phyloP scores from a whole-genome alignment of 768 basidiomycete genomes.

The Termitomyces sp. region DNA sequence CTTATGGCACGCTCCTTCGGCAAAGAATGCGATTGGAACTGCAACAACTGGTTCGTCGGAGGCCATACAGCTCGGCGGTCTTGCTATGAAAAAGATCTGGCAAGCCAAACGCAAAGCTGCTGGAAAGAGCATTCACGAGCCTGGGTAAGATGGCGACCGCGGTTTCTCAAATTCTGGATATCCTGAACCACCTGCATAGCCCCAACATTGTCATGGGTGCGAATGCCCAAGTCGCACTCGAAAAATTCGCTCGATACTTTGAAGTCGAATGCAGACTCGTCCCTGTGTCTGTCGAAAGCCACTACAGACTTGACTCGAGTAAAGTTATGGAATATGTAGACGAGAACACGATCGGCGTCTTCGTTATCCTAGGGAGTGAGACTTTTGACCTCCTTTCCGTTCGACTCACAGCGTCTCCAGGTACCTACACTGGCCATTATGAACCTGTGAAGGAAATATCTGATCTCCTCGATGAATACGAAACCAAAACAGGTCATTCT shows the following conservation, averaged over 20 bases:
- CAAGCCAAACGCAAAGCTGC: conserved; percentile 60
- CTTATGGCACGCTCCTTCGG: conserved; percentile 64
- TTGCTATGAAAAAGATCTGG: conserved; percentile 73
- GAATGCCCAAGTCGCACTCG: conserved; percentile 69
- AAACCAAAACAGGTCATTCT: conserved; percentile 50
- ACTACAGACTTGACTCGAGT: conserved; percentile 54
- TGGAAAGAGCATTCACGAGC: conserved; percentile 68
- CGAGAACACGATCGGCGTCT: conserved; percentile 72
- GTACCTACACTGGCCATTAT: conserved; percentile 62
- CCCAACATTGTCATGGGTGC: conserved; percentile 65
- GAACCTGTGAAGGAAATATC: conserved; percentile 87
- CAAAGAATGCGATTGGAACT: conserved; percentile 60
- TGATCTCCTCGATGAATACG: conserved; percentile 60
- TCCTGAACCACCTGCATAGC: conserved; percentile 18
- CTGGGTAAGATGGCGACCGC: conserved; percentile 43
- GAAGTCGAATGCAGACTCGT: conserved; percentile 61
- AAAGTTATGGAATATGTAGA: conserved; percentile 63
- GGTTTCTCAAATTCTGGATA: background rate
- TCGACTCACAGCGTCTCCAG: conserved; percentile 42
- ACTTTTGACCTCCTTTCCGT: conserved; percentile 6
- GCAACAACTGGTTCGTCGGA: conserved; percentile 71
- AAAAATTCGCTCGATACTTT: conserved; percentile 69
- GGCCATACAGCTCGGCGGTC: conserved; percentile 69
- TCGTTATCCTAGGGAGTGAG: conserved; percentile 43
- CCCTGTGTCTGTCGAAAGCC: conserved; percentile 43